These are phyloP conservation scores for Lineolata rhizophorae DNA, from an alignment of 495 filamentous ascomycete species.

Conservation along the genomic window DNA sequence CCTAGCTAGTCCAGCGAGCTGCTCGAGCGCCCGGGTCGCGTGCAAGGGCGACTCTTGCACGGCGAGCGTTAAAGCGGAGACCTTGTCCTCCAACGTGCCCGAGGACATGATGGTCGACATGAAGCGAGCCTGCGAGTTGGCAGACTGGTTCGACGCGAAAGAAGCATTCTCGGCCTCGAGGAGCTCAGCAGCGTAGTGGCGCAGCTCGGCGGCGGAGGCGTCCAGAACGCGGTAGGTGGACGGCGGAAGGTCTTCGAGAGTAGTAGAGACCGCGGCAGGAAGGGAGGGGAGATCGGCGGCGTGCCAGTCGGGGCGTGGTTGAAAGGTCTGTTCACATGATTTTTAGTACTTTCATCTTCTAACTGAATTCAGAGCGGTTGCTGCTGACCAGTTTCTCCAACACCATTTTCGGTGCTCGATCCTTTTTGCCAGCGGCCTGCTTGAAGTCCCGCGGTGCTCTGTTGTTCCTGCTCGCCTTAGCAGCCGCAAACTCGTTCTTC, in stretches of 20 bases:
- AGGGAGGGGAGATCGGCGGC: slow-evolving; percentile 37
- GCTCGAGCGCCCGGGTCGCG: slow-evolving; percentile 71
- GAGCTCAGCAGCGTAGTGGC: slow-evolving; percentile 49
- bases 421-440: too few relatives aligned
- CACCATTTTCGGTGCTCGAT: too few relatives aligned
- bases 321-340: slow-evolving; percentile 56
- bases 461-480: too few relatives aligned
- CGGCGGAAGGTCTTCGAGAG: slow-evolving; percentile 23
- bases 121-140: slow-evolving; percentile 51
- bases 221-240: slow-evolving; percentile 32
- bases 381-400: too few relatives aligned
- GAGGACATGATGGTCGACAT: slow-evolving; percentile 91
- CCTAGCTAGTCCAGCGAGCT: slow-evolving; percentile 50
- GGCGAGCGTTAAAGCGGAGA: slow-evolving; percentile 78
- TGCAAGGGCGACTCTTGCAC: slow-evolving; percentile 92
- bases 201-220: slow-evolving; percentile 56
- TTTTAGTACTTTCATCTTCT: too few relatives aligned
- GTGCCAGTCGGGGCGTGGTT: slow-evolving; percentile 75
- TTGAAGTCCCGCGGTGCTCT: too few relatives aligned
- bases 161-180: slow-evolving; percentile 55
- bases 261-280: too few relatives aligned
- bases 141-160: slow-evolving; percentile 23
- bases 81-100: slow-evolving; percentile 88
- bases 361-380: too few relatives aligned
- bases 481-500: too few relatives aligned